Evolutionary conservation across 768 basidiomycete genomes (phyloP).

Genomic region (Chalciporus pseudorubinellus): DNA sequence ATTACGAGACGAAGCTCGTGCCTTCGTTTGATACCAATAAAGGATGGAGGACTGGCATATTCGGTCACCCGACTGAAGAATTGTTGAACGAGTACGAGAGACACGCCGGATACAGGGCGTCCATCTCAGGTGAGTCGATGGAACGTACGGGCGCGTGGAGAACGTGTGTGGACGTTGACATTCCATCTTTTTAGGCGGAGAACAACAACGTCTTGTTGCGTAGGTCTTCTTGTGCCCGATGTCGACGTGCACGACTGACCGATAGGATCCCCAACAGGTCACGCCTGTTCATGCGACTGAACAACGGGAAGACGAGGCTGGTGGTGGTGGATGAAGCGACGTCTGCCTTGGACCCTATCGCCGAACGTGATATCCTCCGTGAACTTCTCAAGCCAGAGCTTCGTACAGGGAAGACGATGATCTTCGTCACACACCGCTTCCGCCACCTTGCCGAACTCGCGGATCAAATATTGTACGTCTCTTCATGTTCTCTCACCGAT

Average conservation of each 20-base stretch:
- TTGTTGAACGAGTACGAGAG: constrained; percentile 20
- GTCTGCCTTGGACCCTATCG: constrained; percentile 54
- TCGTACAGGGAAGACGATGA: constrained; percentile 48
- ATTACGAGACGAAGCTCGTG: constrained; percentile 32
- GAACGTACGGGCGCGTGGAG: constrained; percentile 2
- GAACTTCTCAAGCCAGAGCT: constrained; percentile 29
- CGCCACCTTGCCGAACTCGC: constrained; percentile 48
- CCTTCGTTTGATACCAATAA: constrained; percentile 19
- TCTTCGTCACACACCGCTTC: constrained; percentile 58
- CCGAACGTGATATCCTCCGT: constrained; percentile 48
- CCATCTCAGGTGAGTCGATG: constrained; percentile 22
- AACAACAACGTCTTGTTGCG: constrained; percentile 50
- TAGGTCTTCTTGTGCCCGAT: constrained; percentile 24
- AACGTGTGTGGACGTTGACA: constrained; percentile 3
- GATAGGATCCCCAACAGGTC: constrained; percentile 30
- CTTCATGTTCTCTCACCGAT: background rate
- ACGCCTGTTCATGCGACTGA: constrained; percentile 43
- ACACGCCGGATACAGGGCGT: constrained; percentile 20
- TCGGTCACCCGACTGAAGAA: constrained; percentile 19
- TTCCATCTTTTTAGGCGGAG: constrained; percentile 36
- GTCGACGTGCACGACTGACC: background rate
- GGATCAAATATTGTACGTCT: constrained; percentile 50
- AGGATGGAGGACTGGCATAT: constrained; percentile 20
- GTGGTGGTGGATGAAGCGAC: constrained; percentile 59
- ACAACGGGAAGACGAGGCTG: constrained; percentile 38